Percentiles rank a stretch among this genome's conserved stretches.
These are phyloP conservation scores for Calvatia gigantea DNA, from an alignment of 768 basidiomycete genomes.

Conservation along the genomic window DNA sequence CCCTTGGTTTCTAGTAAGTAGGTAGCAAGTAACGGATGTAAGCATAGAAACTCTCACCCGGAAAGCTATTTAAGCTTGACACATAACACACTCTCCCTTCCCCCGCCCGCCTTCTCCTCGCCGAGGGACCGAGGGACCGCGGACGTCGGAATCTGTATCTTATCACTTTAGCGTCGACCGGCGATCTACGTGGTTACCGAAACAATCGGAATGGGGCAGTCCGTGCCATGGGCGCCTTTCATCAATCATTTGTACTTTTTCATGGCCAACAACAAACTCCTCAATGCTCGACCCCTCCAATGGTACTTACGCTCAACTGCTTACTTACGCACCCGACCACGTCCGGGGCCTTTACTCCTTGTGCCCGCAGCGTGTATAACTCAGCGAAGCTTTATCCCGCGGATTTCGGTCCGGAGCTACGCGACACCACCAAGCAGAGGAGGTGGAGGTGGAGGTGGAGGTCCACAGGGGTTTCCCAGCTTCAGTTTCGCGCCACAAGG, in stretches of 20 bases:
- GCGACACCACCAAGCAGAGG: constrained; percentile 31
- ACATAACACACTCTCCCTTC: background rate
- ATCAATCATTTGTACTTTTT: background rate
- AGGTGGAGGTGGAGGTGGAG: too few relatives aligned
- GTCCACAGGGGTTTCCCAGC: constrained; percentile 54
- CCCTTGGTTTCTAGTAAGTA: too few relatives aligned
- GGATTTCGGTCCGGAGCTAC: background rate
- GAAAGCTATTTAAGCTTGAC: too few relatives aligned
- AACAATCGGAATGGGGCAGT: too few relatives aligned
- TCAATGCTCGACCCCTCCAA: background rate
- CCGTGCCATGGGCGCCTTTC: too few relatives aligned
- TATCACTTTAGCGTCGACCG: background rate
- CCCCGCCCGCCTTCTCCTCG: background rate
- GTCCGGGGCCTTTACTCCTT: background rate
- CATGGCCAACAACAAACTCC: background rate
- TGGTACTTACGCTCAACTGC: background rate
- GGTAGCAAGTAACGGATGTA: too few relatives aligned
- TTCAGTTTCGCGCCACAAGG: constrained; percentile 53
- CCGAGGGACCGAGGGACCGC: background rate
- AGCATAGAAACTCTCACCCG: too few relatives aligned
- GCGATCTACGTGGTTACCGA: background rate
- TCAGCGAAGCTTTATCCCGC: background rate
- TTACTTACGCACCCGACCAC: background rate
- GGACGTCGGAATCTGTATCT: background rate
- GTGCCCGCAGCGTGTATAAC: background rate